Conservation (phyloP, 2,329 filamentous ascomycete species). For the Phialophora chinensis region DNA sequence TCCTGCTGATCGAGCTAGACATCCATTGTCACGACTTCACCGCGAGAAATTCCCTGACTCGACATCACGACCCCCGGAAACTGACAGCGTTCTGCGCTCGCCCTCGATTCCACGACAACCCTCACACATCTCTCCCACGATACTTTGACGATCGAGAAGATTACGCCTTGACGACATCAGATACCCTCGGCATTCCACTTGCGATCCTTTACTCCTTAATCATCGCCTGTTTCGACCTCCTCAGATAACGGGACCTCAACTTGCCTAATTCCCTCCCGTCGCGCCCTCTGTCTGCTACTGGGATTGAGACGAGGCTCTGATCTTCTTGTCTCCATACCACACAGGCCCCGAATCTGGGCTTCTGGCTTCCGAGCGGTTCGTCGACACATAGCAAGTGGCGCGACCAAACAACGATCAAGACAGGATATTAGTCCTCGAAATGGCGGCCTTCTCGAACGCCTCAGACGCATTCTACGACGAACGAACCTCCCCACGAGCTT, state of each 20-base stretch:
- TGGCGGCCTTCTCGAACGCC: conserved; percentile 36
- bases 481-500: conserved; percentile 75
- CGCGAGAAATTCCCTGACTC: conserved; percentile 8
- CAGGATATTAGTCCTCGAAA: conserved; percentile 12
- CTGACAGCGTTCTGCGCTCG: conserved; percentile 3
- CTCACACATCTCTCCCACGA: background rate
- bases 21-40: conserved; percentile 21
- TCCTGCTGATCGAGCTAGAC: conserved; percentile 27
- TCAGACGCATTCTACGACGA: conserved; percentile 77
- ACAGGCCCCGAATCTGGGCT: background rate
- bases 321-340: background rate
- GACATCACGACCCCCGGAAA: background rate
- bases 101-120: background rate
- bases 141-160: conserved; percentile 9
- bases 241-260: background rate
- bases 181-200: conserved; percentile 12
- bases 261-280: background rate
- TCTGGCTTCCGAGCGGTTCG: background rate
- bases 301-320: background rate
- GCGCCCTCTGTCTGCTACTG: background rate
- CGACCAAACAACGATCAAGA: background rate
- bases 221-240: background rate
- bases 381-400: background rate
- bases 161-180: conserved; percentile 17
- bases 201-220: conserved; percentile 22